A percentile compares a stretch with the other conserved stretches of the same genome.
These are phyloP conservation scores for Pholiota adiposa DNA, from an alignment of 1,284 basidiomycete genomes.

Conservation along the genomic window DNA sequence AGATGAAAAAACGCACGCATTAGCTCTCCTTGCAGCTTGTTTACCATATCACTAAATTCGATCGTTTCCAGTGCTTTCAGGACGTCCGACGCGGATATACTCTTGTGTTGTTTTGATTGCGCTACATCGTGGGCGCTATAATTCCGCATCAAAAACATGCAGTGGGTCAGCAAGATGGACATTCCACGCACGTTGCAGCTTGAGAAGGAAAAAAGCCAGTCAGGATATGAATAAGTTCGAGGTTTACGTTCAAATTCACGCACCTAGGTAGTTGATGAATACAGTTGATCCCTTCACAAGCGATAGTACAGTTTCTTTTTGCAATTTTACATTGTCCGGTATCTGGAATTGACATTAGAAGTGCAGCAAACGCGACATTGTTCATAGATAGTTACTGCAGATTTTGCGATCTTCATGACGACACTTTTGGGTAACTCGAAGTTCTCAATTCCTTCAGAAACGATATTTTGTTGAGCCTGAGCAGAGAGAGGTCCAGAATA, in stretches of 20 bases:
- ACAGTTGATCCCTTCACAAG: slow-evolving; percentile 87
- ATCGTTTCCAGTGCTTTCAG: slow-evolving; percentile 83
- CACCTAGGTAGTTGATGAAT: slow-evolving; percentile 90
- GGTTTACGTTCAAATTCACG: slow-evolving; percentile 26
- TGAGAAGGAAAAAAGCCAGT: not conserved
- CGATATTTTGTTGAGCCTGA: slow-evolving; percentile 74
- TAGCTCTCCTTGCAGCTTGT: slow-evolving; percentile 73
- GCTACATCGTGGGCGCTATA: slow-evolving; percentile 87
- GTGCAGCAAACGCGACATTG: not conserved
- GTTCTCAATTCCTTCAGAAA: slow-evolving; percentile 82
- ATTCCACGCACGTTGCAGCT: slow-evolving; percentile 69
- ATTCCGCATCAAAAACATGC: slow-evolving; percentile 7
- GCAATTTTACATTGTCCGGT: slow-evolving; percentile 83
- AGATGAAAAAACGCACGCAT: slow-evolving; percentile 50
- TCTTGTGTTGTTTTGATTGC: slow-evolving; percentile 82
- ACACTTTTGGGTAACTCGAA: slow-evolving; percentile 85
- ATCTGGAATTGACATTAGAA: slow-evolving; percentile 50
- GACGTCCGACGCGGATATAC: slow-evolving; percentile 87
- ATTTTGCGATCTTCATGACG: slow-evolving; percentile 84
- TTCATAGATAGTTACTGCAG: slow-evolving; percentile 49
- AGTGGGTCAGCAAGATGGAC: not conserved
- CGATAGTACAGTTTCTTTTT: slow-evolving; percentile 85
- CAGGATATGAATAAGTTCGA: not conserved
- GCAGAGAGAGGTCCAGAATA: slow-evolving; percentile 58
- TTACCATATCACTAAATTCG: slow-evolving; percentile 79